Conservation (phyloP, 1,139 yeast genomes). For the Saccharomycopsis hybrid region DNA sequence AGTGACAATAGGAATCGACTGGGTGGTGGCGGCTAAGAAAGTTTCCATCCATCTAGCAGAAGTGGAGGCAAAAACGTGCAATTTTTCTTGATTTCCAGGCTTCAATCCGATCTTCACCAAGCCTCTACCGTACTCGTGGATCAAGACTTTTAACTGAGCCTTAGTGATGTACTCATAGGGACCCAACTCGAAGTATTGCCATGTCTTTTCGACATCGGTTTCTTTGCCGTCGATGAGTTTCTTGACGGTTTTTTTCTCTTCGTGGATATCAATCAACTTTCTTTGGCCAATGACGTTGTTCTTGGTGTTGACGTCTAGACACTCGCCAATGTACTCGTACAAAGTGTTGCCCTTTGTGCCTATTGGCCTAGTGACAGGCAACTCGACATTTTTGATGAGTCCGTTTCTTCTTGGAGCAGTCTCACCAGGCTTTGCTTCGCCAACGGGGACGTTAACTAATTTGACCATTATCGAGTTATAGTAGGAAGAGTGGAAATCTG, state of each 20-base stretch:
- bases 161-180: conserved; percentile 63
- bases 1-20: conserved; percentile 82
- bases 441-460: conserved; percentile 57
- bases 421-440: conserved; percentile 78
- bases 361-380: conserved; percentile 44
- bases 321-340: conserved; percentile 63
- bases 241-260: conserved; percentile 67
- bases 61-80: conserved; percentile 83
- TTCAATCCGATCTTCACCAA: conserved; percentile 65
- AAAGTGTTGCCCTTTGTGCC: conserved; percentile 60
- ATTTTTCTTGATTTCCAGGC: conserved; percentile 53
- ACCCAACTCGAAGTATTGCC: conserved; percentile 80
- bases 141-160: conserved; percentile 45
- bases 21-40: conserved; percentile 70
- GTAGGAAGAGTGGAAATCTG: not conserved
- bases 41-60: conserved; percentile 89
- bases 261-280: conserved; percentile 63
- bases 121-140: conserved; percentile 66
- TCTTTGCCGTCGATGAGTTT: conserved; percentile 76
- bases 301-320: conserved; percentile 51
- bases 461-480: conserved; percentile 5
- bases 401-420: conserved; percentile 85
- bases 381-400: conserved; percentile 47
- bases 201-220: conserved; percentile 66
- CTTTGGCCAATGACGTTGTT: conserved; percentile 74